Evolutionary conservation across 257 asterid species (phyloP), one percentile per base, ranked within the genome.

Genomic region (Plantago major): DNA sequence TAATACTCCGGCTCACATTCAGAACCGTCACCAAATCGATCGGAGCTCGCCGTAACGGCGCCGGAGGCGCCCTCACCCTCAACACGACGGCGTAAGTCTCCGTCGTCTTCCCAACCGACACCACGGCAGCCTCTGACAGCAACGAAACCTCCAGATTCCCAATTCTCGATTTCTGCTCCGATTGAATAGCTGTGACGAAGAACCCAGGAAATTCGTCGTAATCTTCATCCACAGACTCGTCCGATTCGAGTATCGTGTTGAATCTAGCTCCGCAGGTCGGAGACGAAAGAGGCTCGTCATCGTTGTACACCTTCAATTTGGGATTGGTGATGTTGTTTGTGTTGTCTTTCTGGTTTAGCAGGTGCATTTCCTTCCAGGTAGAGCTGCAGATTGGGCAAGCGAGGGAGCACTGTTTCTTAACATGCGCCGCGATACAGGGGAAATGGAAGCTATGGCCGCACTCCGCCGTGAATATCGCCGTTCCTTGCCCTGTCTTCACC

Each of bases 401-500:
- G 67, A 85, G 95, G 9, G 76, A 51, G 1, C 72, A 82, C 69
- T 85, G 81, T 70, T 85, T 82, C 78, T 81, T 84, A 49, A 78
- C 77, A 69, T 83, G 88, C 16, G 81, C 81, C 50, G 95, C 84
- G 51, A 93, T 81, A 79, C 99, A 93, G 18, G 87, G 97, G 38
- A 87, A 93, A 45, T 93, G 99, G 73, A 93, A 93, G 70, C 81
- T 79, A 77, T 93, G 93, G 64, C 87, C 80, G 76, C 99, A 93
- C 80, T 89, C 97, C 76, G 99, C 97, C 81, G 97, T 93, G 87
- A 93, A 89, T 46, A 87, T 87, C 17, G 97, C 97, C 45, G 84
- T 89, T 4, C 96, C 99, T 51, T 87, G 93, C 26, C 96, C 96
- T 5, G 90, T 76, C 67, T 82, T 87, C 68, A 89, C 88, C 53